Base-by-base conservation (phyloP, 139 green algal genomes). In the Chlamydomonas asymmetrica region DNA sequence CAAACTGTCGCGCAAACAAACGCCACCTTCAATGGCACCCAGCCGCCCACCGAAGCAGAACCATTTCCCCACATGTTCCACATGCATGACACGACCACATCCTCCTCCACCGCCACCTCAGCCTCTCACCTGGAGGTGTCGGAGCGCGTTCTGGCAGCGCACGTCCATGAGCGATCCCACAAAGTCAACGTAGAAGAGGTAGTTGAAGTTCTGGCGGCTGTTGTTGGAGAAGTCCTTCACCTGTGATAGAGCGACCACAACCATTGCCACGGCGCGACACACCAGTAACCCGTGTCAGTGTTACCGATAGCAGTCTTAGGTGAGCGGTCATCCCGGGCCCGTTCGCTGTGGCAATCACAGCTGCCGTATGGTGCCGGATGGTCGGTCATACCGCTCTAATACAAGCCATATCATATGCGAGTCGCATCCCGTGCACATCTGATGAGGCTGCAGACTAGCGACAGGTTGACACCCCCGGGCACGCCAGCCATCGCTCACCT, bases 151-250 rank as follows among this genome's bases (percentile, higher is more conserved):
- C 79, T 99, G 93, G 41, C 73, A 85, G 27, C 77, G 73, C 16
- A 87, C 85, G 31, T 98, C 92, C 0, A 87, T 81, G 37, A 98
- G 82, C 27, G 68, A 88, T n/a, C 91, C 96, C 3, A 94, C 48
- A 52, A 99, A 97, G 82, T 99, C 96, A 2, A 98, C 85, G 77
- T 98, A 98, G 87, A 99, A 99, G 0, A 99, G 85, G 89, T 98
- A 99, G 73, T 97, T 94, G 84, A 98, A 99, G 70, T 83, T 84
- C 72, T 86, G 78, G 13, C 75, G 74, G 18, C n/a, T 56, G 5
- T 35, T 49, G 43, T 56, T 66, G 23, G 54, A 29, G 35, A 59
- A 41, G 43, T 80, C 76, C 18, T 68, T 57, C 8, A n/a, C n/a
- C n/a, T n/a, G n/a, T n/a, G n/a, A n/a, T n/a, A n/a, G n/a, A n/a